phyloP scores from a whole-genome alignment of 2,329 filamentous ascomycete species.

The Neodidymelliopsis sp. region DNA sequence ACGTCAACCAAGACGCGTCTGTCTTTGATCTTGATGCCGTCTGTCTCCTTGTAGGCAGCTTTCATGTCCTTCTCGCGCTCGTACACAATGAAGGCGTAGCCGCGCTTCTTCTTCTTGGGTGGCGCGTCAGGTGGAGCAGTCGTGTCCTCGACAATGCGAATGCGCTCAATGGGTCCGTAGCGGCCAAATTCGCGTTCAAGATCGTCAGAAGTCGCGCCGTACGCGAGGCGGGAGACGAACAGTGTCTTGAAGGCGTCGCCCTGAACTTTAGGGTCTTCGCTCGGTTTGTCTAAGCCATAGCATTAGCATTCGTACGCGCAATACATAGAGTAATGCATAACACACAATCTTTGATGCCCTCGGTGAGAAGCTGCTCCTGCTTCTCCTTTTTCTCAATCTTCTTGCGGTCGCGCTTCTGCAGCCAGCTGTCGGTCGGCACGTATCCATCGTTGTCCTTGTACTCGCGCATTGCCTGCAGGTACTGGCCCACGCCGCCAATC shows the following conservation, averaged over 20 bases:
- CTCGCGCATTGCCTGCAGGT: conserved; percentile 74
- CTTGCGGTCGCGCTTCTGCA: conserved; percentile 84
- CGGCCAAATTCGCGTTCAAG: conserved; percentile 92
- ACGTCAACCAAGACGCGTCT: conserved; percentile 93
- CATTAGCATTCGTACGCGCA: conserved; percentile 21
- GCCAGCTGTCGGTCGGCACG: conserved; percentile 88
- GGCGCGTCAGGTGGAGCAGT: conserved; percentile 70
- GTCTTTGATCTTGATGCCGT: conserved; percentile 92
- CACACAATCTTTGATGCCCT: conserved; percentile 72
- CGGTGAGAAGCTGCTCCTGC: conserved; percentile 68
- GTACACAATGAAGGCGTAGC: conserved; percentile 96
- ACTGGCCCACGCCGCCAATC: conserved; percentile 77
- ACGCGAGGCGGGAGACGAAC: conserved; percentile 88
- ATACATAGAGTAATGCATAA: conserved; percentile 2
- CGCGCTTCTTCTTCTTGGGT: conserved; percentile 72
- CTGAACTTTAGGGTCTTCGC: conserved; percentile 84
- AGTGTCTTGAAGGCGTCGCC: conserved; percentile 96
- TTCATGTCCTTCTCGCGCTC: conserved; percentile 99
- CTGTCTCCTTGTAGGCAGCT: conserved; percentile 89
- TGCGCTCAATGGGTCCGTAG: conserved; percentile 93
- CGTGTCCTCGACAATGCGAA: conserved; percentile 84
- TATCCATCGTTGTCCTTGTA: conserved; percentile 82
- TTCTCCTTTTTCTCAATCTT: conserved; percentile 79
- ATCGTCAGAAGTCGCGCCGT: conserved; percentile 87
- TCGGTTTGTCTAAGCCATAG: conserved; percentile 71